Conservation (phyloP, 202 grass and related monocot species). For the Dendrocalamus latiflorus region DNA sequence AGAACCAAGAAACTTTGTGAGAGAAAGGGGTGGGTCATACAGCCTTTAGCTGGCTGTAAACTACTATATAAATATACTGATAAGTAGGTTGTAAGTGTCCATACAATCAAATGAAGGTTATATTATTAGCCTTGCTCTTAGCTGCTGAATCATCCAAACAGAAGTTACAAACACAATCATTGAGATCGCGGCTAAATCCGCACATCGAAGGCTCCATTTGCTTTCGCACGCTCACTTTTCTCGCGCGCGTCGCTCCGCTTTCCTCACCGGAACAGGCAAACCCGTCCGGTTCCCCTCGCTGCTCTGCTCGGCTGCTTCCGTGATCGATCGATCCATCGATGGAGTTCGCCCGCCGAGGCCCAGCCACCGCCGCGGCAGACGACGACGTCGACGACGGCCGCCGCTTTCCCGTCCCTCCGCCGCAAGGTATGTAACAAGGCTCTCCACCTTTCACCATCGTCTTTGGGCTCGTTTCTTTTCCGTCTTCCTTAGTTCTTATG, state of each 20-base stretch:
- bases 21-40: too few relatives aligned
- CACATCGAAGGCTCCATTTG: neutral
- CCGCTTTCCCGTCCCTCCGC: conserved; percentile 5
- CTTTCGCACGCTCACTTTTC: neutral
- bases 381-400: neutral
- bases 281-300: neutral
- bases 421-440: neutral
- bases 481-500: neutral
- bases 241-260: neutral
- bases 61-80: too few relatives aligned
- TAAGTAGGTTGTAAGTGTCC: too few relatives aligned
- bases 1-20: too few relatives aligned
- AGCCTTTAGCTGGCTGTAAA: too few relatives aligned
- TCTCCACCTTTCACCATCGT: neutral
- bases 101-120: too few relatives aligned
- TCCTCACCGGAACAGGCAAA: neutral
- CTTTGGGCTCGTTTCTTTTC: neutral
- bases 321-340: neutral
- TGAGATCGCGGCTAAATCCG: neutral
- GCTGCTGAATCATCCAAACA: too few relatives aligned
- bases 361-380: neutral
- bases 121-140: too few relatives aligned
- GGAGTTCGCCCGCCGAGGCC: conserved; percentile 28
- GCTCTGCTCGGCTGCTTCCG: neutral
- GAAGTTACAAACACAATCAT: neutral